Percentiles rank a stretch among this genome's conserved stretches.
These are phyloP conservation scores for Russula griseocarnosa DNA, from an alignment of 768 basidiomycete genomes.

Conservation along the genomic window DNA sequence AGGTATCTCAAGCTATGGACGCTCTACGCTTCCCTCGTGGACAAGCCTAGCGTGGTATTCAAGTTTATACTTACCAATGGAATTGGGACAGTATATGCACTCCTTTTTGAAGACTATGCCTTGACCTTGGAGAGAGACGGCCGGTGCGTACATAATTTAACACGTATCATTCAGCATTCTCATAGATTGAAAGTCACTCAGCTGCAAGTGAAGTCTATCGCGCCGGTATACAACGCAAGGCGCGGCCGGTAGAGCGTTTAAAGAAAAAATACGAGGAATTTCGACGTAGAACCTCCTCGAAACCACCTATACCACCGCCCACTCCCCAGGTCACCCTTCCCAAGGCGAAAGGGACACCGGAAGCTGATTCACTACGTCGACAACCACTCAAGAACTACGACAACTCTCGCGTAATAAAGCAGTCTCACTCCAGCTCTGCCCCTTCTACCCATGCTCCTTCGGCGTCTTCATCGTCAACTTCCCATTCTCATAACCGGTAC, in stretches of 20 bases:
- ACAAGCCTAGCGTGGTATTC: constrained; percentile 62
- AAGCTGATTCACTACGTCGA: constrained; percentile 26
- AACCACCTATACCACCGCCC: constrained; percentile 11
- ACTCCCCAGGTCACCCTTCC: constrained; percentile 16
- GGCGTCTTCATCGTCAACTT: constrained; percentile 27
- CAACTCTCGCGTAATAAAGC: constrained; percentile 17
- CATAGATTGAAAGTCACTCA: constrained; percentile 45
- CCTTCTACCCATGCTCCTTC: constrained; percentile 32
- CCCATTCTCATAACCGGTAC: constrained; percentile 45
- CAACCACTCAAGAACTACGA: constrained; percentile 27
- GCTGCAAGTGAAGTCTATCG: constrained; percentile 82
- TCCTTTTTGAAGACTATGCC: constrained; percentile 92
- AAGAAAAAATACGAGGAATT: constrained; percentile 81
- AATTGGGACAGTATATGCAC: constrained; percentile 64
- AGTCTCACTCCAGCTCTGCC: constrained; percentile 31
- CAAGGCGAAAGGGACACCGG: constrained; percentile 26
- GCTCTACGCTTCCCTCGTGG: constrained; percentile 75
- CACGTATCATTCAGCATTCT: constrained; percentile 3
- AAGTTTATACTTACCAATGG: constrained; percentile 48
- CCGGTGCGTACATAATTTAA: constrained; percentile 47
- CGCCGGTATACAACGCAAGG: constrained; percentile 75
- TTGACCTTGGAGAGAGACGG: constrained; percentile 67
- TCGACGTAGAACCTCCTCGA: constrained; percentile 34
- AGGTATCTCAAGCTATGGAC: constrained; percentile 93
- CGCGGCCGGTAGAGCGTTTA: constrained; percentile 78